Evolutionary conservation across 2,329 filamentous ascomycete species (phyloP).

Genomic region (Cladosporium sp.): DNA sequence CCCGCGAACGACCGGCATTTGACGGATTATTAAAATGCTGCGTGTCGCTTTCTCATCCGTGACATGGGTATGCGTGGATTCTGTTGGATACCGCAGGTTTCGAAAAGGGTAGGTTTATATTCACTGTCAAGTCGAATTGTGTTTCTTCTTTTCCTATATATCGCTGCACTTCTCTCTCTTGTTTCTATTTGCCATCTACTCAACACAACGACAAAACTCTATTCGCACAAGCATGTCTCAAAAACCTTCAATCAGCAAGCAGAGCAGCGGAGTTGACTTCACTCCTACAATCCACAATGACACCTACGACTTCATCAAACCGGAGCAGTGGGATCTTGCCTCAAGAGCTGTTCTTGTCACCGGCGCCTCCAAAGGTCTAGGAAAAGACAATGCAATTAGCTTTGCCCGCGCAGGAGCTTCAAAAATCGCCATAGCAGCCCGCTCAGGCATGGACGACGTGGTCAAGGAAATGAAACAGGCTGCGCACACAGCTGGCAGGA

Average conservation of each 20-base stretch:
- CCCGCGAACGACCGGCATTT: too few species aligned
- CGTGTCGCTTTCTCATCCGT: too few species aligned
- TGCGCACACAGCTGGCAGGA: constrained; percentile 29
- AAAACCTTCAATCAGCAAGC: constrained; percentile 3
- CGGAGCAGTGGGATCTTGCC: constrained; percentile 27
- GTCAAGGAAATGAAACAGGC: constrained; percentile 34
- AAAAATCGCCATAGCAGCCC: constrained; percentile 50
- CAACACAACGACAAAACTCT: background rate
- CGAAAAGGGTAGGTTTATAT: too few species aligned
- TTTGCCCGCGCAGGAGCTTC: constrained; percentile 53
- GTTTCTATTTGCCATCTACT: background rate
- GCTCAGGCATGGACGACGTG: constrained; percentile 42
- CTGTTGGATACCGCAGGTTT: too few species aligned
- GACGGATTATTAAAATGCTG: too few species aligned
- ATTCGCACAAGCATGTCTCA: constrained; percentile 11
- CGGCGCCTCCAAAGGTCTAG: constrained; percentile 38
- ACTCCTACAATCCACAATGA: constrained; percentile 28
- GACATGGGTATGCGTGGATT: too few species aligned
- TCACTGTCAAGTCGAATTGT: too few species aligned
- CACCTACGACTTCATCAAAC: constrained; percentile 50
- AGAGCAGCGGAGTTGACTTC: constrained; percentile 18
- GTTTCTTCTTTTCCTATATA: background rate
- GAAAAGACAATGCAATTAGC: constrained; percentile 49
- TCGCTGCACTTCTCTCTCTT: background rate
- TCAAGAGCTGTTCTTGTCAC: constrained; percentile 49